Evolutionary conservation across 805 yeast species (phyloP).

Genomic region (Ogataea polymorpha): DNA sequence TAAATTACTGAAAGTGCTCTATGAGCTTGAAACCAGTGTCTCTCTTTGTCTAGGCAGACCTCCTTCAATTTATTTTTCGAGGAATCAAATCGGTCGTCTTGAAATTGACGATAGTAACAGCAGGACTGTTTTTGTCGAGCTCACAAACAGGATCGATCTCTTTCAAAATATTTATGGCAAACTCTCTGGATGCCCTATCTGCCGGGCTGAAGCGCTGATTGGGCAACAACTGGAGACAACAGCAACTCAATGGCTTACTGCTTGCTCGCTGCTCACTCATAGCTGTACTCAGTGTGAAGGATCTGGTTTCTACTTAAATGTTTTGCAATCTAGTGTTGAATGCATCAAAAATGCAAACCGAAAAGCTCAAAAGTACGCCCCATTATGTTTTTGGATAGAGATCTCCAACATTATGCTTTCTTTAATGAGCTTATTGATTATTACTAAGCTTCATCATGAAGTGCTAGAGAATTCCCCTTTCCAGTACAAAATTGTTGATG

Average conservation of each 20-base stretch:
- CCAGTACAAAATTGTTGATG: too few species aligned
- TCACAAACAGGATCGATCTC: not conserved
- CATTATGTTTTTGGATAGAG: not conserved
- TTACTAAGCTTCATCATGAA: not conserved
- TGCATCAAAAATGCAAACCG: not conserved
- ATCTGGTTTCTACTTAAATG: not conserved
- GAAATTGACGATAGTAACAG: not conserved
- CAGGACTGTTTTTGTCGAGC: not conserved
- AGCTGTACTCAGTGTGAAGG: not conserved
- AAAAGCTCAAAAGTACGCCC: not conserved
- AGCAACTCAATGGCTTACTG: not conserved
- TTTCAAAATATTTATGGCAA: not conserved
- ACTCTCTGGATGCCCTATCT: not conserved
- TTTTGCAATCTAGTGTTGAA: not conserved
- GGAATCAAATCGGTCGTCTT: not conserved
- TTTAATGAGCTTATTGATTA: not conserved
- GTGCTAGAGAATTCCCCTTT: not conserved
- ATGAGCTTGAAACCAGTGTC: conserved; percentile 9
- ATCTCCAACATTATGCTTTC: not conserved
- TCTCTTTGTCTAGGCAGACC: conserved; percentile 16
- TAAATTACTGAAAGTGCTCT: conserved; percentile 11
- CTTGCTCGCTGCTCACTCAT: not conserved
- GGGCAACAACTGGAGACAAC: too few species aligned
- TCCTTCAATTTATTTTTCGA: conserved; percentile 3
- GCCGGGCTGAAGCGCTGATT: too few species aligned